Evolutionary conservation across 805 yeast genomes (phyloP).

Genomic region (Starmerella lactis-condensi): DNA sequence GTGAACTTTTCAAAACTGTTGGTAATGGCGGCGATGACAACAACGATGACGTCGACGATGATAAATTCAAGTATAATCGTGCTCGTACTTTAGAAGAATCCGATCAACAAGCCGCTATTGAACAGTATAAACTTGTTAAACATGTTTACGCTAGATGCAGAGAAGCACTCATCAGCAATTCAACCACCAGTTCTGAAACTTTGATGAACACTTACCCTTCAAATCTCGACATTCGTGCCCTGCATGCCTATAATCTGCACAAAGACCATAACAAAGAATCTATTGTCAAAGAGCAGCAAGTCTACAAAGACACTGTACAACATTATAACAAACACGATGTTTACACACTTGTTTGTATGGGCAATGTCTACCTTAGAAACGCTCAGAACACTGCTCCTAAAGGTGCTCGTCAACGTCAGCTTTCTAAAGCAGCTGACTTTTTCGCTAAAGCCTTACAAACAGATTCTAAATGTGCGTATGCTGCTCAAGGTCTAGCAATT

Average conservation of each 20-base stretch:
- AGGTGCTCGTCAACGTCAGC: slow-evolving; percentile 52
- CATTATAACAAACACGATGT: slow-evolving; percentile 65
- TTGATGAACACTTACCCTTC: slow-evolving; percentile 38
- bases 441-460: slow-evolving; percentile 72
- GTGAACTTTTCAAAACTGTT: slow-evolving; percentile 10
- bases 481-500: slow-evolving; percentile 95
- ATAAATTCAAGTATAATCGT: slow-evolving; percentile 37
- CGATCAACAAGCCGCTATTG: slow-evolving; percentile 24
- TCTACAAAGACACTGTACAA: slow-evolving; percentile 69
- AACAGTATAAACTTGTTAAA: no score
- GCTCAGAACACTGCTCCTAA: slow-evolving; percentile 47
- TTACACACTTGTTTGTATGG: slow-evolving; percentile 77
- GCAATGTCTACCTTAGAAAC: slow-evolving; percentile 60
- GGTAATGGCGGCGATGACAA: slow-evolving; percentile 36
- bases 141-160: slow-evolving; percentile 20
- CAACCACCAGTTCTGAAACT: slow-evolving; percentile 30
- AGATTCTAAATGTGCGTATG: slow-evolving; percentile 75
- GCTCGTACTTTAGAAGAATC: slow-evolving; percentile 52
- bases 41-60: slow-evolving; percentile 15
- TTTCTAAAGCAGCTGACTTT: slow-evolving; percentile 76
- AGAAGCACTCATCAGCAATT: slow-evolving; percentile 29
- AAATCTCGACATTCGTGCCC: slow-evolving; percentile 69
- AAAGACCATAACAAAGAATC: slow-evolving; percentile 22
- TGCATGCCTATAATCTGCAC: slow-evolving; percentile 73
- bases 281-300: slow-evolving; percentile 49